Evolutionary conservation across 2,329 filamentous ascomycete species (phyloP), one percentile per base, ranked within the genome.

Genomic region (Sporothrix phasma): DNA sequence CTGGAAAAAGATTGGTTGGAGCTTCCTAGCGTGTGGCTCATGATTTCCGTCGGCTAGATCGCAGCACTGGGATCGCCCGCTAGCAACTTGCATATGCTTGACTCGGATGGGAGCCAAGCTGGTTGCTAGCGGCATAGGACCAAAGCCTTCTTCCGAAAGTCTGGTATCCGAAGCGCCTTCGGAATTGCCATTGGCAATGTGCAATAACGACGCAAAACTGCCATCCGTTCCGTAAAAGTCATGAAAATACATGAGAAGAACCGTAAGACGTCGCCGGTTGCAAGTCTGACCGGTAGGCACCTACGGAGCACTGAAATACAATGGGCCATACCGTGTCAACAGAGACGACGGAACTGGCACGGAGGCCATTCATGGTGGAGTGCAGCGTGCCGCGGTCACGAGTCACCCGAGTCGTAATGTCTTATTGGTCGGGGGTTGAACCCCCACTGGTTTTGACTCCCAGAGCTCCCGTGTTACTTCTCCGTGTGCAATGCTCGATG

Each of bases 81-180:
- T 62, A 43, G 39, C 5, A 24, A 26, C 37, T 26, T 37, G 19
- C 26, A 5, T 29, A 26, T 45, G 24, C 22, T 24, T 24, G 11
- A 17, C 29, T 29, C 47, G 47, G 60, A 31, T 62, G 47, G 47
- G 60, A 54, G 54, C 45, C 24, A 62, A 47, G 37, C n/a, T 54
- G 37, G 37, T 24, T 7, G 34, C 10, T 37, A 13, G 47, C 17
- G 15, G 1, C 31, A 29, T 49, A 54, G 60, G 60, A 19, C 37
- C 43, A 24, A 54, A 22, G 24, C 31, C 41, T 26, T 47, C 47
- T 54, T 53, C 60, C 46, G 60, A 54, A 37, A 31, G 47, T 26
- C 60, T 37, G 47, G 47, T 41, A 62, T 54, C 60, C 60, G 60
- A 62, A 39, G 60, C 31, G 60, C 24, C 24, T 22, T 62, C 60